Conservation (phyloP, 352 stramenopile species). For the Lagenidium giganteum region DNA sequence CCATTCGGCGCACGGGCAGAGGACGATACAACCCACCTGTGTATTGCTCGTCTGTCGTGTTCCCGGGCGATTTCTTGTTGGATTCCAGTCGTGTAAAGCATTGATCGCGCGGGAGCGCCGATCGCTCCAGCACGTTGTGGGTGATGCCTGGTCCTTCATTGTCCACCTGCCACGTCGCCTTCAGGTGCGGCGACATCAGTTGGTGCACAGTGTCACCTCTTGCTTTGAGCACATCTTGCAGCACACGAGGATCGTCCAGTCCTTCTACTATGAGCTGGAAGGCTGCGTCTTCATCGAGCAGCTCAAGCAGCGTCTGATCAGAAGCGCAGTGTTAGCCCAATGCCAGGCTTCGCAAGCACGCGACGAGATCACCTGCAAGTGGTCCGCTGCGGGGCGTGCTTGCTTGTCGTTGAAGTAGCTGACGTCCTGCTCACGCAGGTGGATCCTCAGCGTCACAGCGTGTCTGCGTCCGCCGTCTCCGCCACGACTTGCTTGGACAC, state of each 20-base stretch:
- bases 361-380: conserved; percentile 44
- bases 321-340: neutral
- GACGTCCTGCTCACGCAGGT: conserved; percentile 54
- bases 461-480: conserved; percentile 53
- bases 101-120: conserved; percentile 12
- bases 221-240: conserved; percentile 34
- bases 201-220: conserved; percentile 23
- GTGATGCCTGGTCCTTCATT: conserved; percentile 37
- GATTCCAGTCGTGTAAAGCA: too few species aligned
- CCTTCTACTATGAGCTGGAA: conserved; percentile 53
- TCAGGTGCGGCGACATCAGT: conserved; percentile 17
- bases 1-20: conserved; percentile 44
- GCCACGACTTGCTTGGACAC: too few species aligned
- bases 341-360: too few species aligned
- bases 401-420: conserved; percentile 42
- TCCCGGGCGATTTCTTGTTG: conserved; percentile 1
- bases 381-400: conserved; percentile 13
- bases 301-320: conserved; percentile 10
- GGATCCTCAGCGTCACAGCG: conserved; percentile 45
- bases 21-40: conserved; percentile 32
- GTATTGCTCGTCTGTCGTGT: conserved; percentile 19
- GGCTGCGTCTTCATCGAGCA: conserved; percentile 41
- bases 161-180: conserved; percentile 54
- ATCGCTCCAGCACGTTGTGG: conserved; percentile 37
- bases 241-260: conserved; percentile 33